Percentiles rank a stretch among this genome's conserved stretches.
Evolutionary conservation across 768 basidiomycete species (phyloP).

Genomic region (Suillus plorans): DNA sequence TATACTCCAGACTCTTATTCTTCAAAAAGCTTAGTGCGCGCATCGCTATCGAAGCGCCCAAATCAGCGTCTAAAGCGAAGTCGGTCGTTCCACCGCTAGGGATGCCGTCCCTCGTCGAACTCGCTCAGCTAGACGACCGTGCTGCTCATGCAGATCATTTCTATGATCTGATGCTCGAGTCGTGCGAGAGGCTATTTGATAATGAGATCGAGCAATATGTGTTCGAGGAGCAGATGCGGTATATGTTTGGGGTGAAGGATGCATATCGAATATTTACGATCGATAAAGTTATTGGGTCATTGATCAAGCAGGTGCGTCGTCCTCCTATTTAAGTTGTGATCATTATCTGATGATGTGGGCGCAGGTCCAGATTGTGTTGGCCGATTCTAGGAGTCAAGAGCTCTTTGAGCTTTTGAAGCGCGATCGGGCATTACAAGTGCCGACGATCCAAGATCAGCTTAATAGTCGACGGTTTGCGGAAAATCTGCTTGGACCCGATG

Average conservation of each 20-base stretch:
- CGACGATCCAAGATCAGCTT: constrained; percentile 71
- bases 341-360: background rate
- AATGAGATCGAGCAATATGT: constrained; percentile 83
- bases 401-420: constrained; percentile 68
- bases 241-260: constrained; percentile 81
- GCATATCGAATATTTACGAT: constrained; percentile 91
- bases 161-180: constrained; percentile 81
- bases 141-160: constrained; percentile 58
- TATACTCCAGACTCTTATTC: constrained; percentile 76
- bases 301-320: constrained; percentile 80
- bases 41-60: constrained; percentile 31
- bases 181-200: constrained; percentile 89
- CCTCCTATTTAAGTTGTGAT: background rate
- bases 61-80: constrained; percentile 1
- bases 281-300: constrained; percentile 84
- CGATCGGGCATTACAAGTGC: constrained; percentile 56
- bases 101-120: constrained; percentile 27
- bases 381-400: constrained; percentile 70
- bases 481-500: constrained; percentile 70
- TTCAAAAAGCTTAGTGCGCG: constrained; percentile 74
- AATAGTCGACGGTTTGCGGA: constrained; percentile 67
- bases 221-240: constrained; percentile 91
- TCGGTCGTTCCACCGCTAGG: constrained; percentile 29
- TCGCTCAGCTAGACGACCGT: constrained; percentile 32
- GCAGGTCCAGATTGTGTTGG: constrained; percentile 66